Base-by-base conservation (phyloP, 805 yeast species). In the Wickerhamomyces strasburgensis region DNA sequence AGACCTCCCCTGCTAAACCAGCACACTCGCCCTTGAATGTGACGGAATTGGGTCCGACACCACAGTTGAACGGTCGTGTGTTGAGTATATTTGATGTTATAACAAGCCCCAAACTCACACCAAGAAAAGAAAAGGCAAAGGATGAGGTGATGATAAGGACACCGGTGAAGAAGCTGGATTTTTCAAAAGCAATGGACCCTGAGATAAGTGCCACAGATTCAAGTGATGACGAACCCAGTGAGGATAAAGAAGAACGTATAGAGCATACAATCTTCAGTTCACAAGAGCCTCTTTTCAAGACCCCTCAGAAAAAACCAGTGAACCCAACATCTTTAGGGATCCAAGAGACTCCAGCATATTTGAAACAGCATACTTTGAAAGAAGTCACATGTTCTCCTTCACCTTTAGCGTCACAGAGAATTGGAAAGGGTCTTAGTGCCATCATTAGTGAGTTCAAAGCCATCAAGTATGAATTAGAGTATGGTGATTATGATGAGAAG, bases 51-150 rank as follows among this genome's bases (percentile, higher is more conserved):
- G 95, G 95, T 0, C 96, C 96, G 1, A 86, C 96, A 0, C 96
- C 96, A 0, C 95, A 86, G 48, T 70, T 85, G 8, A 70, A 80
- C 43, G 96, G 96, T 0, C 72, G 81, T 37, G 84, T 84, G 0
- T 56, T 84, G 24, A 78, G 93, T 14, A 66, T 86, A 4, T 80
- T 86, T 52, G 95, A 85, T 43, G 42, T 40, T 5, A 28, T 48
- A 9, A 43, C 44, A 7, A 45, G 48, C 9, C 52, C 52, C 4
- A 27, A 36, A 7, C 29, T 19, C 2, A 36, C 51, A 4, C 54
- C 59, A 5, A 29, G 43, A 7, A 41, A 38, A 10, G 27, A 33
- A 18, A 37, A 27, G n/a, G 28, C 15, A 7, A 11, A 25, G 6
- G 14, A 10, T 3, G 29, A 33, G 23, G 18, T 14, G 31, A 34